phyloP scores from a whole-genome alignment of 768 basidiomycete genomes.

The Neoboletus subvelutipes region DNA sequence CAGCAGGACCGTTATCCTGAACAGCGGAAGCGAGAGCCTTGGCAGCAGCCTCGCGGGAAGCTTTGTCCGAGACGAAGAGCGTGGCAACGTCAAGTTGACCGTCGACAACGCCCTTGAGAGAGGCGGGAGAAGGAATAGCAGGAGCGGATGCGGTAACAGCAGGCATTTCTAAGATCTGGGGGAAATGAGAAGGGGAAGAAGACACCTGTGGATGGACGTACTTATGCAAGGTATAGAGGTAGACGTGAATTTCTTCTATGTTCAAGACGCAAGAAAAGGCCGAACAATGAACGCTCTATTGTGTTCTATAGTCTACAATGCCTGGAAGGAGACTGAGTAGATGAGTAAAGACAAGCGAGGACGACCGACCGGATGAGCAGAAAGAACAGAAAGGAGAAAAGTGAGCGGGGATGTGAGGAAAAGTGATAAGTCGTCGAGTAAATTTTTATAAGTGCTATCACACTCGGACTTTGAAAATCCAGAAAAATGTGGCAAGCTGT shows the following conservation, averaged over 20 bases:
- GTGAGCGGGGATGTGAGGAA: constrained; percentile 33
- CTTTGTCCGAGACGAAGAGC: constrained; percentile 86
- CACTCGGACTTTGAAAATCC: constrained; percentile 30
- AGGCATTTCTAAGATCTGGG: constrained; percentile 70
- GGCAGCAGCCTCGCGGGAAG: constrained; percentile 70
- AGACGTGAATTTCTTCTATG: constrained; percentile 36
- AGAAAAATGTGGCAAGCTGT: neutral
- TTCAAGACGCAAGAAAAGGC: constrained; percentile 26
- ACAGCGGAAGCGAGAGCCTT: constrained; percentile 66
- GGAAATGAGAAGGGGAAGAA: neutral
- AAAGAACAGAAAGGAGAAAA: constrained; percentile 27
- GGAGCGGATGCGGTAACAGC: constrained; percentile 67
- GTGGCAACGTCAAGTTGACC: constrained; percentile 69
- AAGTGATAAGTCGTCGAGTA: neutral
- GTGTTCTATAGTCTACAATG: constrained; percentile 41
- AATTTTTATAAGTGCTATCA: constrained; percentile 15
- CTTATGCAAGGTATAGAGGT: constrained; percentile 42
- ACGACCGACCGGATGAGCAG: constrained; percentile 32
- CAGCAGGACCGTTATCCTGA: constrained; percentile 82
- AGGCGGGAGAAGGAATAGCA: constrained; percentile 59
- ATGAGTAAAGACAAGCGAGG: neutral
- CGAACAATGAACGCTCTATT: constrained; percentile 55
- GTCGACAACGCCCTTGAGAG: constrained; percentile 69
- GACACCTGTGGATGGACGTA: constrained; percentile 25
- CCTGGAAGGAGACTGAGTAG: constrained; percentile 29